These are phyloP conservation scores for Glebionis coronaria DNA, from an alignment of 129 eudicot genomes.

Conservation along the genomic window DNA sequence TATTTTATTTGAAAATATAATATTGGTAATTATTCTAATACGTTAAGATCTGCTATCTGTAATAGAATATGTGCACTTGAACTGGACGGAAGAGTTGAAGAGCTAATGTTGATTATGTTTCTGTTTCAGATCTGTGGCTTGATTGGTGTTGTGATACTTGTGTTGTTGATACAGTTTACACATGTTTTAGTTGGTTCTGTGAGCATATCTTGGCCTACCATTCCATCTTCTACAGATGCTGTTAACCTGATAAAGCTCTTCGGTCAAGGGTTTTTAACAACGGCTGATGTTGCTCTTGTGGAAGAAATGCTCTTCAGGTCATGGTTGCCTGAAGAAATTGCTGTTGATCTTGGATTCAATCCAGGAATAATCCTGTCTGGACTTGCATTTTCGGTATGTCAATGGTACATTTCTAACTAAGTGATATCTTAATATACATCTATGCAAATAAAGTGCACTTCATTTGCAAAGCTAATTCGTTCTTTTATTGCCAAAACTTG, in stretches of 20 bases:
- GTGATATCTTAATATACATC: neutral
- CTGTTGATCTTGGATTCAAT: slow-evolving; percentile 66
- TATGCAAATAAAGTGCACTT: too few species aligned
- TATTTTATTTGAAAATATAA: too few species aligned
- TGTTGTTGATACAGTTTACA: slow-evolving; percentile 46
- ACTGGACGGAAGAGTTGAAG: slow-evolving; percentile 12
- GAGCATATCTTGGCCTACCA: slow-evolving; percentile 47
- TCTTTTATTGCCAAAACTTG: too few species aligned
- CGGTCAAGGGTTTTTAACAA: slow-evolving; percentile 55
- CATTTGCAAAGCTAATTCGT: too few species aligned
- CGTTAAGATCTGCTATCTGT: too few species aligned
- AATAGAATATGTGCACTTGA: neutral
- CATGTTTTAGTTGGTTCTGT: slow-evolving; percentile 60
- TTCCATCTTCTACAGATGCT: slow-evolving; percentile 39
- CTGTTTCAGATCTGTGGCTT: slow-evolving; percentile 61
- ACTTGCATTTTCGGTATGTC: slow-evolving; percentile 66
- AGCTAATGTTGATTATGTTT: slow-evolving; percentile 24
- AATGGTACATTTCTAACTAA: slow-evolving; percentile 41
- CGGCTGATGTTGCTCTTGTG: slow-evolving; percentile 54
- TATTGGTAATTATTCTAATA: too few species aligned
- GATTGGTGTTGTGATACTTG: slow-evolving; percentile 65
- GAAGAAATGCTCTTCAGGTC: slow-evolving; percentile 89
- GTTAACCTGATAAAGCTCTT: slow-evolving; percentile 39
- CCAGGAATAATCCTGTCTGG: slow-evolving; percentile 74
- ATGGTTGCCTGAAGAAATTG: slow-evolving; percentile 82